Conservation (phyloP, 192 early-diverging fungal species). For the Backusella liffmaniae region DNA sequence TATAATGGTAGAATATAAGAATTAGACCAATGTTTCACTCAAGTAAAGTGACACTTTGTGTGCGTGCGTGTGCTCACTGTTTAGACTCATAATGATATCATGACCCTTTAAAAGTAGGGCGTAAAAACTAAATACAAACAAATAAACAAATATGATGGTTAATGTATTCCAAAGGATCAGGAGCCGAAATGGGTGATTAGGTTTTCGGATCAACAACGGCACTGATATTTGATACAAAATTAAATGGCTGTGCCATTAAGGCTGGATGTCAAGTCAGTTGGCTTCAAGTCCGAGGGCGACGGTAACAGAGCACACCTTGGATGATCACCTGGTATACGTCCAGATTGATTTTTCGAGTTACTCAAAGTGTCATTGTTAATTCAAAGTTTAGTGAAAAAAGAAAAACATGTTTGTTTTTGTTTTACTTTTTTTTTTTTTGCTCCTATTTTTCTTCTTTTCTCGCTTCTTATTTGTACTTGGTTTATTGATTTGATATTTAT, state of each 20-base stretch:
- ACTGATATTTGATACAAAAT: constrained; percentile 27
- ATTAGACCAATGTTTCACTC: background rate
- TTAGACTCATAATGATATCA: background rate
- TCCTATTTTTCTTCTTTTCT: constrained; percentile 8
- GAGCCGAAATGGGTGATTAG: constrained; percentile 17
- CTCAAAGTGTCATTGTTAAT: constrained; percentile 9
- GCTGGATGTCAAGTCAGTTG: constrained; percentile 16
- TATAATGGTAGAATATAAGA: background rate
- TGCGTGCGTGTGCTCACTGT: background rate
- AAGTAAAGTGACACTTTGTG: background rate
- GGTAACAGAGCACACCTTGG: constrained; percentile 24
- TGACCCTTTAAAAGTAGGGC: background rate
- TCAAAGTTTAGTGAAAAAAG: constrained; percentile 6
- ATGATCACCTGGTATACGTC: constrained; percentile 20
- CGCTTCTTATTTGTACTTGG: background rate
- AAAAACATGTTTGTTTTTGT: background rate
- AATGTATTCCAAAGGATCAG: background rate
- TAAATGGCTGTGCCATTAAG: constrained; percentile 13
- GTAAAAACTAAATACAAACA: background rate
- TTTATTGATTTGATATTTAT: no score
- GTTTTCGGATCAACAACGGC: constrained; percentile 34
- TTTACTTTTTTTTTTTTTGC: background rate
- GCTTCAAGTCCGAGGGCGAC: constrained; percentile 23
- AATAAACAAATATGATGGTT: background rate
- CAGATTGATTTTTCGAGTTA: constrained; percentile 15